phyloP scores from a whole-genome alignment of 2,329 filamentous ascomycete genomes.

The Dendryphion nanum region DNA sequence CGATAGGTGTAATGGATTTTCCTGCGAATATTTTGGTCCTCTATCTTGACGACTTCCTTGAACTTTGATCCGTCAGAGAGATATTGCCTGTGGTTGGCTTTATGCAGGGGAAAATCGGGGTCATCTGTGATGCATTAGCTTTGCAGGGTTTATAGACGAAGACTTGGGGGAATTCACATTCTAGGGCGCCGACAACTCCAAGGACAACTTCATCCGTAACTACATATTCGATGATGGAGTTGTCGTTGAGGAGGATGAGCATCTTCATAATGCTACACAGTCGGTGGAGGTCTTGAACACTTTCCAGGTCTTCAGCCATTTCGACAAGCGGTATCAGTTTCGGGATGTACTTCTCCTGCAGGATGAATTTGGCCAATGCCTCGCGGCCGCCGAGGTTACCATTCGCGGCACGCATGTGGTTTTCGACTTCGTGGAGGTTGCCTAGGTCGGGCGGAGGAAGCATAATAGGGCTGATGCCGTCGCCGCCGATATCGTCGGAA shows the following conservation, averaged over 20 bases:
- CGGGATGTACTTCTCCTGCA: constrained; percentile 80
- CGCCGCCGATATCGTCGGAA: constrained; percentile 83
- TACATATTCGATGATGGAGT: constrained; percentile 87
- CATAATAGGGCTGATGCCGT: constrained; percentile 67
- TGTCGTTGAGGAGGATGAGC: constrained; percentile 92
- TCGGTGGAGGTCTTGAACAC: constrained; percentile 78
- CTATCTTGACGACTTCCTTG: constrained; percentile 93
- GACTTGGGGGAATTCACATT: constrained; percentile 58
- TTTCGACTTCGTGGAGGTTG: constrained; percentile 80
- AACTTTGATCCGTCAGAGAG: constrained; percentile 84
- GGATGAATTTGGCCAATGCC: constrained; percentile 81
- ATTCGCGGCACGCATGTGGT: constrained; percentile 76
- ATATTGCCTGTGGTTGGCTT: constrained; percentile 95
- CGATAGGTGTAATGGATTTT: constrained; percentile 98
- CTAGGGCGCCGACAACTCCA: constrained; percentile 90
- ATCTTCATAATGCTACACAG: constrained; percentile 98
- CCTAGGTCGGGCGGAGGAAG: constrained; percentile 79
- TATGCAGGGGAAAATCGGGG: constrained; percentile 95
- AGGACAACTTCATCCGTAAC: constrained; percentile 87
- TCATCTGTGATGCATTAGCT: constrained; percentile 65
- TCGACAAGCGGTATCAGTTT: constrained; percentile 84
- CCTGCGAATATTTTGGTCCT: constrained; percentile 73
- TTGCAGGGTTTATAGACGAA: background rate
- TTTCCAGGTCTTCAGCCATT: constrained; percentile 88
- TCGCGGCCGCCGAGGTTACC: constrained; percentile 75